Evolutionary conservation across 148 eudicot genomes (phyloP), one percentile per base, ranked within the genome.

Genomic region (Chenopodium berlandieri): DNA sequence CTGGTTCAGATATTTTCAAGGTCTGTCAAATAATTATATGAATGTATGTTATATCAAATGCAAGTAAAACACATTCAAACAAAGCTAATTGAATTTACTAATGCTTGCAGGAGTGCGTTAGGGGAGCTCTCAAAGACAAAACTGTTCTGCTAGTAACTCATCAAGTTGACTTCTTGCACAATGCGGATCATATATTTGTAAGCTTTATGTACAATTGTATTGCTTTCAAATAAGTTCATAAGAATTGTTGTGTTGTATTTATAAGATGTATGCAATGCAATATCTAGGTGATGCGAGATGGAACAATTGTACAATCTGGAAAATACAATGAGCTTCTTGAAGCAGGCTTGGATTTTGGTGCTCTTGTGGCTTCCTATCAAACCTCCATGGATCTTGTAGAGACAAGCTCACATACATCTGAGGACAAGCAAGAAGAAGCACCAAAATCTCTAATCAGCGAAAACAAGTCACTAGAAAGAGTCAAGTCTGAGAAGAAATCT

Each of bases 1-100:
- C 97, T 30, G 99, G 99, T 5, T 93, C 99, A 30, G 99, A 91
- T 27, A 90, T 95, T 77, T 95, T 95, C 89, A 95, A 95, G 97
- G 98, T 80, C 23, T 69, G 64, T 50, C 27, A 20, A 58, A 73
- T 23, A n/a, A 72, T 67, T 77, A 46, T 65, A 19, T 64, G 52
- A 9, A 48, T 48, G 13, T 48, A 12, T 5, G 44, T 37, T 37
- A 37, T 6, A 37, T 37, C 44, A 37, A 37, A 37, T 37, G 44
- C 7, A 37, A 5, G 44, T 37, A 7, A 37, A 37, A 37, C 44
- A 37, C 44, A 6, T 37, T 37, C 44, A 37, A 37, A 37, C 44
- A 5, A 37, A 37, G 44, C 44, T 25, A 19, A 2, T 54, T 54
- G 60, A 54, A 16, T 30, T 12, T 23, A 30, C 7, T 52, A 22